Evolutionary conservation across 306 rosid genomes (phyloP).

Genomic region (Geum urbanum): DNA sequence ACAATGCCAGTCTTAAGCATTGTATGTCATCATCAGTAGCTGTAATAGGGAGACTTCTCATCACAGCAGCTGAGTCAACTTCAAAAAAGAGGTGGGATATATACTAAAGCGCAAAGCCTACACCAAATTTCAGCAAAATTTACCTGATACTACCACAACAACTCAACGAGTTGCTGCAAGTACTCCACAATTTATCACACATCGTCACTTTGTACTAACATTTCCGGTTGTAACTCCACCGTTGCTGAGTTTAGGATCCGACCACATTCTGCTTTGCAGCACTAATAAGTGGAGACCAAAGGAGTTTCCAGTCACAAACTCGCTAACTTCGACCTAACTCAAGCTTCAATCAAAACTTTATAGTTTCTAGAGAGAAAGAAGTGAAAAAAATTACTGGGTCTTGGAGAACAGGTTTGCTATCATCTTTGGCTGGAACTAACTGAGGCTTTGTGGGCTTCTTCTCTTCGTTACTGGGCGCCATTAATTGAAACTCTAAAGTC

Average conservation of each 20-base stretch:
- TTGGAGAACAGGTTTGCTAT: slow-evolving; percentile 80
- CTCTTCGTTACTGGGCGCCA: slow-evolving; percentile 24
- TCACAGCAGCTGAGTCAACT: neutral
- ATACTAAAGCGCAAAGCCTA: neutral
- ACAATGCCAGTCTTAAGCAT: neutral
- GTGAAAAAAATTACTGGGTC: slow-evolving; percentile 54
- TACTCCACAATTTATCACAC: neutral
- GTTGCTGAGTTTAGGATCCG: neutral
- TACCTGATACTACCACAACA: neutral
- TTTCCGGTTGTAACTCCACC: neutral
- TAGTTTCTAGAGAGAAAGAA: neutral
- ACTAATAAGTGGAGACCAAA: neutral
- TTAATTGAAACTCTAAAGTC: neutral
- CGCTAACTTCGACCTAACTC: neutral
- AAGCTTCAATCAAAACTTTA: neutral
- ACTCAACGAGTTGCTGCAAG: neutral
- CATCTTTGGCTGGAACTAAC: slow-evolving; percentile 77
- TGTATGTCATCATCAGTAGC: neutral
- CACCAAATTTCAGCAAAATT: neutral
- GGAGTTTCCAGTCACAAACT: neutral
- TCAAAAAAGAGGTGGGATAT: neutral
- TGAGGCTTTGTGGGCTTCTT: slow-evolving; percentile 45
- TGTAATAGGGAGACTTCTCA: no score
- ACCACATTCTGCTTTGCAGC: neutral
- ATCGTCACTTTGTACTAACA: neutral